Conservation (phyloP, 1,284 basidiomycete species). For the Microbotryum silenes-acaulis region DNA sequence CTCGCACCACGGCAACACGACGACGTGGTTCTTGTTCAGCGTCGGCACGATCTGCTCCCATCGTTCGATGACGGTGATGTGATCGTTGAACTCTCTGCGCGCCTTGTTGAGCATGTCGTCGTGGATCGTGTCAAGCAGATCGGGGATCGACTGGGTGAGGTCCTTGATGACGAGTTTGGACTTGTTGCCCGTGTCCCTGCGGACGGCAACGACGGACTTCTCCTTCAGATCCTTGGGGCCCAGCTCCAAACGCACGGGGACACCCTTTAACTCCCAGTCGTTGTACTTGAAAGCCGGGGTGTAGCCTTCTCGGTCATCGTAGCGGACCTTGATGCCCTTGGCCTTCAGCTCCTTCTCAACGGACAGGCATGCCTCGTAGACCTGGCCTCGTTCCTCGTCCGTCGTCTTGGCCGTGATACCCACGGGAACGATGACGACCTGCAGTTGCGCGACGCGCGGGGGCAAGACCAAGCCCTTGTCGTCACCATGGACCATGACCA, state of each 20-base stretch:
- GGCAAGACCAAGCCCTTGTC: slow-evolving; percentile 95
- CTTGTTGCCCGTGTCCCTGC: slow-evolving; percentile 77
- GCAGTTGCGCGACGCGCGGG: slow-evolving; percentile 84
- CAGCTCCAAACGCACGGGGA: slow-evolving; percentile 92
- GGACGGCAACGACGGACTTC: slow-evolving; percentile 72
- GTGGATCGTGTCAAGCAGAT: slow-evolving; percentile 79
- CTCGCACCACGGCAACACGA: slow-evolving; percentile 96
- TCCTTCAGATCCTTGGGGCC: slow-evolving; percentile 88
- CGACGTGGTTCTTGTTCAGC: slow-evolving; percentile 79
- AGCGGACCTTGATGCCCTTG: slow-evolving; percentile 72
- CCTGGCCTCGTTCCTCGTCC: slow-evolving; percentile 55
- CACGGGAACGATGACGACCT: slow-evolving; percentile 87
- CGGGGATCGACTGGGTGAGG: slow-evolving; percentile 54
- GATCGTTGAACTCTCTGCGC: slow-evolving; percentile 63
- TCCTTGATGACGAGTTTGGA: slow-evolving; percentile 60
- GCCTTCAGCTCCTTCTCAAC: slow-evolving; percentile 54
- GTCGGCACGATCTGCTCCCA: slow-evolving; percentile 91
- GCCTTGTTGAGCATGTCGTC: slow-evolving; percentile 78
- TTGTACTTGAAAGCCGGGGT: slow-evolving; percentile 99
- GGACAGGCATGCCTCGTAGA: slow-evolving; percentile 65
- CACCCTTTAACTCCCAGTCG: slow-evolving; percentile 99
- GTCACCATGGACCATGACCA: slow-evolving; percentile 99
- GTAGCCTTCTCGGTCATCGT: slow-evolving; percentile 88
- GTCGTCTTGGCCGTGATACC: slow-evolving; percentile 76
- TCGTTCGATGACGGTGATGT: slow-evolving; percentile 63